A percentile compares a stretch with the other conserved stretches of the same genome.
Evolutionary conservation across 2,329 filamentous ascomycete species (phyloP).

Genomic region (Escovopsis weberi): DNA sequence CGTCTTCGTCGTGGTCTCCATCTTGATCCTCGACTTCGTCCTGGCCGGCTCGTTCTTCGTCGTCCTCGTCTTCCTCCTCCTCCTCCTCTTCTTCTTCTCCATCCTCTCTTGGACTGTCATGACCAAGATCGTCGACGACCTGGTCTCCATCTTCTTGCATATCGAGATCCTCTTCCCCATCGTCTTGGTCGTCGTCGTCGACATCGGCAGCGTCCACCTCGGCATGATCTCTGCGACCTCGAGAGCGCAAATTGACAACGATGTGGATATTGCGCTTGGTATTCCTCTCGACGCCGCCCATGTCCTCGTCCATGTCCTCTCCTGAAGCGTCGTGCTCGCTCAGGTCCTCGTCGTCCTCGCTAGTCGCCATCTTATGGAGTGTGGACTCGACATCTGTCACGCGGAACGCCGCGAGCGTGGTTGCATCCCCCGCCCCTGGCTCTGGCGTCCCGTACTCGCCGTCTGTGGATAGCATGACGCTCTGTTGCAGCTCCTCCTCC

Average conservation of each 20-base stretch:
- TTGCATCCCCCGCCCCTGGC: slow-evolving; percentile 15
- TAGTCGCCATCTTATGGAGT: background rate
- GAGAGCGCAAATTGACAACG: no score
- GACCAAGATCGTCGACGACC: slow-evolving; percentile 10
- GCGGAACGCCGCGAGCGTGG: slow-evolving; percentile 10
- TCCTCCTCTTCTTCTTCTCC: slow-evolving; percentile 16
- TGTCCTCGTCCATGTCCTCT: slow-evolving; percentile 24
- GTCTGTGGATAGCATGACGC: slow-evolving; percentile 36
- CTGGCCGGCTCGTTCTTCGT: slow-evolving; percentile 30
- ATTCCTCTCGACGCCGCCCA: no score
- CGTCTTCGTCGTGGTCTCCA: slow-evolving; percentile 10
- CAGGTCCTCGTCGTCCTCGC: slow-evolving; percentile 19
- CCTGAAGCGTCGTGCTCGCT: slow-evolving; percentile 26
- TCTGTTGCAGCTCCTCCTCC: slow-evolving; percentile 44
- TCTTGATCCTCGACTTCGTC: slow-evolving; percentile 10
- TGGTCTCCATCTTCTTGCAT: slow-evolving; percentile 7
- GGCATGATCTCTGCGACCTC: no score
- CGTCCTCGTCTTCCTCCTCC: slow-evolving; percentile 19
- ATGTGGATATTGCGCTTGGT: no score
- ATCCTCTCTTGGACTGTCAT: slow-evolving; percentile 14
- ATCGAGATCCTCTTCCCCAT: no score
- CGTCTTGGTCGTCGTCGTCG: slow-evolving; percentile 19
- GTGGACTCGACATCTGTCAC: background rate
- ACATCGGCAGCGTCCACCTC: slow-evolving; percentile 10
- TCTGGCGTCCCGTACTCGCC: slow-evolving; percentile 26